Percentiles rank a stretch among this genome's conserved stretches.
Evolutionary conservation across 108 stramenopile species (phyloP).

Genomic region (Pseudonitzschia multistriata): DNA sequence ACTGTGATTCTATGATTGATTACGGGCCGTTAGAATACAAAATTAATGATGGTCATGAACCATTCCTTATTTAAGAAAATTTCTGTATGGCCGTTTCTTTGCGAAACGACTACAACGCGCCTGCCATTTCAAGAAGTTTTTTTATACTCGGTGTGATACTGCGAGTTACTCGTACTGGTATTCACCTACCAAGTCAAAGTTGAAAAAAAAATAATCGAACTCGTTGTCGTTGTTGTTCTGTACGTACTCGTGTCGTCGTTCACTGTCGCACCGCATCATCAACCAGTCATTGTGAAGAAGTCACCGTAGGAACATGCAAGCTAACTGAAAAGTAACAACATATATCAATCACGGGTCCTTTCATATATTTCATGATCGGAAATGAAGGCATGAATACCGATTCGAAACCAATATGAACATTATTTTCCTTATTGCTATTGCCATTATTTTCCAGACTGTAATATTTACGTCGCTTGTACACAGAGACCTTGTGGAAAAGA

Average conservation of each 20-base stretch:
- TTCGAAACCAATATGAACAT: background rate
- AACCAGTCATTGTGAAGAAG: background rate
- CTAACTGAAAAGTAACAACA: background rate
- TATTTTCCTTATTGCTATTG: background rate
- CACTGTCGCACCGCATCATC: no score
- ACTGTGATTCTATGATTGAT: no score
- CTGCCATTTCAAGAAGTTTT: background rate
- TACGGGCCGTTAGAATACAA: no score
- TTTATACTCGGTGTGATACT: no score
- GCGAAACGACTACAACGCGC: background rate
- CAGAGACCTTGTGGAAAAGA: background rate
- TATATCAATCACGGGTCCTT: background rate
- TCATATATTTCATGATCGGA: background rate
- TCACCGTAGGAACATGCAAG: background rate
- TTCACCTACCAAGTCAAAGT: no score
- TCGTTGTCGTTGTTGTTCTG: no score
- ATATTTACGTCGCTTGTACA: background rate
- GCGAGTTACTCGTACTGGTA: no score
- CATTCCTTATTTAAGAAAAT: background rate
- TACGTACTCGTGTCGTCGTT: no score
- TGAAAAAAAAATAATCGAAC: no score
- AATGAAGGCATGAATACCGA: background rate
- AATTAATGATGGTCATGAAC: no score
- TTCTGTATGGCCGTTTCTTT: background rate
- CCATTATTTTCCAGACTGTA: constrained; percentile 2